phyloP scores from a whole-genome alignment of 2,329 filamentous ascomycete genomes.

The Ceratocystis smalleyi region DNA sequence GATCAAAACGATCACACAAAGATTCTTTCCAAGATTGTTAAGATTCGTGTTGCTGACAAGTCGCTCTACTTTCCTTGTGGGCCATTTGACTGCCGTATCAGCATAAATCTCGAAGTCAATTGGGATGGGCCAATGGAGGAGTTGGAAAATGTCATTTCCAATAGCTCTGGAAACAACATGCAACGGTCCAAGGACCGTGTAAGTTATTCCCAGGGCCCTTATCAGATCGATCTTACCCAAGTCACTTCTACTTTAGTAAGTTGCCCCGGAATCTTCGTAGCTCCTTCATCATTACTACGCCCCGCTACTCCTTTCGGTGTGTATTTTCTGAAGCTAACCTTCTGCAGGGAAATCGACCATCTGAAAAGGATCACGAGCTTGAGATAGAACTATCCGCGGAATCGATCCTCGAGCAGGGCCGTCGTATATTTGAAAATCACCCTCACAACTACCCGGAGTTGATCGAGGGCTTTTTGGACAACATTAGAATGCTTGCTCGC shows the following conservation, averaged over 20 bases:
- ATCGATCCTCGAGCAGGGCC: constrained; percentile 50
- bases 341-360: constrained; percentile 26
- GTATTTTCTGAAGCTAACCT: background rate
- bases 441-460: constrained; percentile 49
- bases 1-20: constrained; percentile 47
- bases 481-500: constrained; percentile 46
- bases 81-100: constrained; percentile 80
- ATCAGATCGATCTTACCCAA: constrained; percentile 85
- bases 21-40: constrained; percentile 72
- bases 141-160: constrained; percentile 28
- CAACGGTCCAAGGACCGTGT: constrained; percentile 71
- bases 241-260: constrained; percentile 44
- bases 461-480: constrained; percentile 60
- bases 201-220: constrained; percentile 75
- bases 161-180: constrained; percentile 20
- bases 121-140: constrained; percentile 55
- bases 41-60: constrained; percentile 75
- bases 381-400: constrained; percentile 59
- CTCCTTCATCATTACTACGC: background rate
- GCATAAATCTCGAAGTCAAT: constrained; percentile 85
- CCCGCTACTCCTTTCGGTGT: background rate
- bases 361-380: constrained; percentile 59
- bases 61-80: constrained; percentile 66
- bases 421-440: constrained; percentile 34
- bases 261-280: constrained; percentile 14